Evolutionary conservation across 208 protist genomes (phyloP).

Genomic region (Trypanosomatidae sp.): DNA sequence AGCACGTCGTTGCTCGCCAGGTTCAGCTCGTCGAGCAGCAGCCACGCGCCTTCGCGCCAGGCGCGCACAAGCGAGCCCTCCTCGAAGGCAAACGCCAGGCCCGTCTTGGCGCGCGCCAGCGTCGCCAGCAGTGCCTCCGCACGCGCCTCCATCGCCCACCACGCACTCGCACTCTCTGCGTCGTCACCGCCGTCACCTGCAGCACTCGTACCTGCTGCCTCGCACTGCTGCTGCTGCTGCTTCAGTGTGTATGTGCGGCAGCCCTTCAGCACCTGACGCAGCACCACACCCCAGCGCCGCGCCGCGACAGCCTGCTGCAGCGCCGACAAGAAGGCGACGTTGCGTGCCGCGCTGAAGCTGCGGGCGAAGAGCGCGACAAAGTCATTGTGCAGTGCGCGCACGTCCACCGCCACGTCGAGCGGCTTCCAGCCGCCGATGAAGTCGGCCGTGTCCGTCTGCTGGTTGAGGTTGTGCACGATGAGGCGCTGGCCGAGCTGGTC

Average conservation of each 20-base stretch:
- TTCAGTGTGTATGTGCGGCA: constrained; percentile 53
- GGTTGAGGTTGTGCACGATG: constrained; percentile 97
- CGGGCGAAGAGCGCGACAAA: constrained; percentile 91
- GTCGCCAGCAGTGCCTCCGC: constrained; percentile 34
- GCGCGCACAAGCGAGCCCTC: constrained; percentile 96
- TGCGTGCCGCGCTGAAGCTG: constrained; percentile 88
- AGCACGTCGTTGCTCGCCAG: constrained; percentile 97
- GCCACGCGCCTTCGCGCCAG: constrained; percentile 96
- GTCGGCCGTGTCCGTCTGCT: constrained; percentile 98
- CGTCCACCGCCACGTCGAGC: constrained; percentile 84
- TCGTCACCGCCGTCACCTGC: neutral
- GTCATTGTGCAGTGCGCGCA: constrained; percentile 45
- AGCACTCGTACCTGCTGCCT: constrained; percentile 1
- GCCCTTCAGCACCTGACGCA: constrained; percentile 67
- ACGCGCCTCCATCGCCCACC: constrained; percentile 35
- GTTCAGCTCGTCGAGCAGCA: constrained; percentile 99
- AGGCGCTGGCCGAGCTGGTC: constrained; percentile 87
- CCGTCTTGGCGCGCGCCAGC: constrained; percentile 33
- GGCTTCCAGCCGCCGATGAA: constrained; percentile 99
- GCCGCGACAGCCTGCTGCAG: constrained; percentile 45
- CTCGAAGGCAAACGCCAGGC: constrained; percentile 97
- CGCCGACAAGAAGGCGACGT: constrained; percentile 54
- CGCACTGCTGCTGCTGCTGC: constrained; percentile 11
- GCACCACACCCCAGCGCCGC: constrained; percentile 42
- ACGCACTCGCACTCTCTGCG: constrained; percentile 7